These are phyloP conservation scores for Alternaria longipes DNA, from an alignment of 2,329 filamentous ascomycete species.

Conservation along the genomic window DNA sequence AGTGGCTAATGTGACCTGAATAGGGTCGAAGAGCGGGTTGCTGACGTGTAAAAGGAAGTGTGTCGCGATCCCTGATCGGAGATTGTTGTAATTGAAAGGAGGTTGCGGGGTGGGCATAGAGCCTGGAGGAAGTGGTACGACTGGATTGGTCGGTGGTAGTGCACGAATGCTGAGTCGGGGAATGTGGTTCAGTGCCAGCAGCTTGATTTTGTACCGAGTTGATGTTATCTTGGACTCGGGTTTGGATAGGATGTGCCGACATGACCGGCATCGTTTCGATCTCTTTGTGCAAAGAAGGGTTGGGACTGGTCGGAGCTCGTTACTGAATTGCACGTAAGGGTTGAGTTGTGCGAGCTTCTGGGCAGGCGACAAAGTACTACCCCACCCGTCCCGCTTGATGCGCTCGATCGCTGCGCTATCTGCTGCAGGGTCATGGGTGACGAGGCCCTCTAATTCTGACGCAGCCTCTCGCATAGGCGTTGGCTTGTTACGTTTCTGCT, in stretches of 20 bases:
- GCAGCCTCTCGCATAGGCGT: conserved; percentile 83
- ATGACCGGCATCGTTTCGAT: conserved; percentile 90
- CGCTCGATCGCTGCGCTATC: conserved; percentile 68
- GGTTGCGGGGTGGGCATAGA: conserved; percentile 35
- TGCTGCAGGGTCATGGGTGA: conserved; percentile 65
- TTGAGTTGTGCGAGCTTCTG: conserved; percentile 63
- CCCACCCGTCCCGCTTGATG: conserved; percentile 69
- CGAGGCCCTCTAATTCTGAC: conserved; percentile 74
- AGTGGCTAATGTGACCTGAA: conserved; percentile 87
- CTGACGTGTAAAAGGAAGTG: conserved; percentile 91
- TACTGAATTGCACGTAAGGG: conserved; percentile 68
- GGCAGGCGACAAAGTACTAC: conserved; percentile 65
- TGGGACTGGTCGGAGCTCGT: conserved; percentile 81
- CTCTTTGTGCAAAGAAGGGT: conserved; percentile 89
- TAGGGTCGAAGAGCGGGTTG: conserved; percentile 92
- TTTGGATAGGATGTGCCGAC: conserved; percentile 93
- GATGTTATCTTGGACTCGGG: conserved; percentile 90
- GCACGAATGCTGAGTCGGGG: conserved; percentile 80
- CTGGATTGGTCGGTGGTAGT: conserved; percentile 60
- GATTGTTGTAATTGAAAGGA: conserved; percentile 57
- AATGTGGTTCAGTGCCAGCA: conserved; percentile 86
- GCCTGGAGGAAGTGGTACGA: conserved; percentile 52
- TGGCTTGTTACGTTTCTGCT: conserved; percentile 69
- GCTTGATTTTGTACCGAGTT: conserved; percentile 89
- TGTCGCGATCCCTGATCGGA: conserved; percentile 62